Base-by-base conservation (phyloP, 306 rosid genomes). In the Datisca glomerata region DNA sequence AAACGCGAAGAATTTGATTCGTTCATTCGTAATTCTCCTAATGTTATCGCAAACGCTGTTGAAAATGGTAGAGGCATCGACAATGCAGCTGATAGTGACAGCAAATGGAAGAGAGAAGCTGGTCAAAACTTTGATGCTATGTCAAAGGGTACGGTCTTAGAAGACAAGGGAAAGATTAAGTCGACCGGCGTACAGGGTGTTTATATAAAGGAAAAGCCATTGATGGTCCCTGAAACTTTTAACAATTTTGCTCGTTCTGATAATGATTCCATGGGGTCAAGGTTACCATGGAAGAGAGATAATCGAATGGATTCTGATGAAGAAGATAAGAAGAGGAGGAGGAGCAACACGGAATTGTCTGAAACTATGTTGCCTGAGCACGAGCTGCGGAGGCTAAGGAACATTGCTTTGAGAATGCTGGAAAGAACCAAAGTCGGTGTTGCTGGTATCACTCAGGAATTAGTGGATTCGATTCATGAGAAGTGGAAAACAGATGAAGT, bases 361-460 rank as follows among this genome's bases (percentile, higher is more conserved):
- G 96, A 87, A 67, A 57, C 18, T 45, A 45, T 43, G 51, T 53
- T 87, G 42, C 93, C 96, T 1, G 80, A 71, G 45, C 93, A 87
- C 14, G 94, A 82, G 45, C 59, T 87, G 61, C 65, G 44, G 64
- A 79, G 94, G 79, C 89, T 87, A 7, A 76, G 94, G 45, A 87
- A 79, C 18, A 19, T 87, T 46, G 75, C 96, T 11, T 62, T 75
- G 67, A 76, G 96, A 56, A 82, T 57, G 87, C 52, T 74, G 57
- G 93, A 75, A 55, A 79, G 93, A 49, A 79, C 61, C 23, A 60
- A 67, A 28, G 94, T 82, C 20, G 94, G 96, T 42, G 93, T 71
- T 12, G 45, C 68, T 0, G 96, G 96, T 8, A 60, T 87, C 33
- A 74, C 93, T 4, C 82, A 71, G 69, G 80, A 57, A 35, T 64